These are phyloP conservation scores for Euphrasia confusa DNA, from an alignment of 257 asterid species.

Conservation along the genomic window DNA sequence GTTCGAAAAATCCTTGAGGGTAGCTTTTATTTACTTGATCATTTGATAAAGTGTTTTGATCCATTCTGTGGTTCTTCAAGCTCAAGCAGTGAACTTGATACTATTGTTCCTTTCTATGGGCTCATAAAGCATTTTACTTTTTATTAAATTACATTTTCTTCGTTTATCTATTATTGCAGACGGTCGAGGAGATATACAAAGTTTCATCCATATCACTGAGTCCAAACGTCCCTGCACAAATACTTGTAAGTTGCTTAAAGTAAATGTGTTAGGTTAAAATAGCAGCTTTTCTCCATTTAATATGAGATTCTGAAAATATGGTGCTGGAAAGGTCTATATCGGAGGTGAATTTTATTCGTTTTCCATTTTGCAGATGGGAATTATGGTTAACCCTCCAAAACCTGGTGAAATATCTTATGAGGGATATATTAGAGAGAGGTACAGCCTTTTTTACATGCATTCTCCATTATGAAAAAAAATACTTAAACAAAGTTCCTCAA, in stretches of 20 bases:
- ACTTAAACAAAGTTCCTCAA: neutral
- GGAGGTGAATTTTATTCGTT: slow-evolving; percentile 12
- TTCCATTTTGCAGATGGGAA: slow-evolving; percentile 64
- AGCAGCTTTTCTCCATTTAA: neutral
- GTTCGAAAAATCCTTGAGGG: neutral
- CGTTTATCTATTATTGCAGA: slow-evolving; percentile 35
- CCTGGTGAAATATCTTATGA: slow-evolving; percentile 96
- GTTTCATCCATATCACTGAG: slow-evolving; percentile 91
- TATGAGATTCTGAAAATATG: neutral
- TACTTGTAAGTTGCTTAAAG: slow-evolving; percentile 59
- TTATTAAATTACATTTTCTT: neutral
- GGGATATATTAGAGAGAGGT: slow-evolving; percentile 78
- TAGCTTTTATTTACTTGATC: neutral
- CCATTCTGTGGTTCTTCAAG: slow-evolving; percentile 1
- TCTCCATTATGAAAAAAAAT: neutral
- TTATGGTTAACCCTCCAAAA: slow-evolving; percentile 85
- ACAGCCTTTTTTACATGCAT: slow-evolving; percentile 15
- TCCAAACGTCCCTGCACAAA: slow-evolving; percentile 97
- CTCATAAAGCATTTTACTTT: neutral
- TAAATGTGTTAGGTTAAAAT: neutral
- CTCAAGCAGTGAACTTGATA: neutral
- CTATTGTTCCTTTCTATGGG: neutral
- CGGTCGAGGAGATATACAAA: slow-evolving; percentile 97
- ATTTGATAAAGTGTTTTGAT: neutral
- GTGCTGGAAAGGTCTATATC: neutral